Evolutionary conservation across 768 basidiomycete genomes (phyloP).

Genomic region (Trametes villosa): DNA sequence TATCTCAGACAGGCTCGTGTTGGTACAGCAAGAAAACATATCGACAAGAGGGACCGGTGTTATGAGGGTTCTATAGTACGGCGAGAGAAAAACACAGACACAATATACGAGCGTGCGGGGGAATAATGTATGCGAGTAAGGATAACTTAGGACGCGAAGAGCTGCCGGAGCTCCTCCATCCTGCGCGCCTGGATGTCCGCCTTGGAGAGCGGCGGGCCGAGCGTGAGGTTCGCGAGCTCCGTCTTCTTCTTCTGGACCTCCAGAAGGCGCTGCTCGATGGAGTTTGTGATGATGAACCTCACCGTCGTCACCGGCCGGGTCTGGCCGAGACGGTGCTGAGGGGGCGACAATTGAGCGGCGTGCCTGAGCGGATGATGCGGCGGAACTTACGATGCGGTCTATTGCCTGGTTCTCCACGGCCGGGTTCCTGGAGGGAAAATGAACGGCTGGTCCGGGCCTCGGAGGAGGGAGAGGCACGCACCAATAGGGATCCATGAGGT

Average conservation of each 20-base stretch:
- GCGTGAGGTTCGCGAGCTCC: slow-evolving; percentile 91
- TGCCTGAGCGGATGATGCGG: neutral
- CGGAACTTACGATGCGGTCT: slow-evolving; percentile 83
- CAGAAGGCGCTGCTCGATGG: slow-evolving; percentile 90
- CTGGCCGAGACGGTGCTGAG: slow-evolving; percentile 93
- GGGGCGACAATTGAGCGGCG: neutral
- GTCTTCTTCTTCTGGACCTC: slow-evolving; percentile 96
- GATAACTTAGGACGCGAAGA: slow-evolving; percentile 52
- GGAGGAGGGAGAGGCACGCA: slow-evolving; percentile 34
- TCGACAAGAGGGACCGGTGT: slow-evolving; percentile 8
- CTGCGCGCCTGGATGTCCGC: slow-evolving; percentile 86
- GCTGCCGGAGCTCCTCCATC: slow-evolving; percentile 82
- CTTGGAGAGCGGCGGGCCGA: slow-evolving; percentile 86
- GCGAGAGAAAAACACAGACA: slow-evolving; percentile 8
- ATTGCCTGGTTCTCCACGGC: slow-evolving; percentile 98
- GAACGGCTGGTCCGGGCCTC: slow-evolving; percentile 11
- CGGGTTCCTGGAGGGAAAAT: slow-evolving; percentile 69
- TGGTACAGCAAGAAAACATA: slow-evolving; percentile 21
- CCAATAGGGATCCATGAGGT: slow-evolving; percentile 98
- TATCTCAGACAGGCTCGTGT: neutral
- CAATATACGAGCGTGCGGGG: slow-evolving; percentile 12
- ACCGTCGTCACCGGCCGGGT: slow-evolving; percentile 89
- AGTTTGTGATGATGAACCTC: slow-evolving; percentile 92
- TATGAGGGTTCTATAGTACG: slow-evolving; percentile 14
- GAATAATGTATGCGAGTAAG: slow-evolving; percentile 11